Evolutionary conservation across 805 yeast species (phyloP).

Genomic region (Candida golubevii): DNA sequence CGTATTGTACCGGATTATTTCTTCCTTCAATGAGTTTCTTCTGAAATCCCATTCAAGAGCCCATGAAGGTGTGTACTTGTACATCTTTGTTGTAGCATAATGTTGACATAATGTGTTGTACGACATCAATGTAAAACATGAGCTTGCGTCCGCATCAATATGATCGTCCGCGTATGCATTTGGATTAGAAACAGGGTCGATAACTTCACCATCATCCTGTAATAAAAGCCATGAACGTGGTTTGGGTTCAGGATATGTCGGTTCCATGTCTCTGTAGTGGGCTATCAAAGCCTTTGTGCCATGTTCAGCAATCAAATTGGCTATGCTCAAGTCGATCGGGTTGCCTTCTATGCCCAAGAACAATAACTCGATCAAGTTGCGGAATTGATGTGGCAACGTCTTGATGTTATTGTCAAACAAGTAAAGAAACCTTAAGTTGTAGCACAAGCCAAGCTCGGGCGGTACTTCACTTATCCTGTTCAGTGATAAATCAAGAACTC

Average conservation of each 20-base stretch:
- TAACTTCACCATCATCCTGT: constrained; percentile 69
- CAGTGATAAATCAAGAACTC: constrained; percentile 81
- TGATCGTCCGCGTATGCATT: constrained; percentile 30
- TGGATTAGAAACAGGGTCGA: constrained; percentile 30
- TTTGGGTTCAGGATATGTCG: constrained; percentile 58
- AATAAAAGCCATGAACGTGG: constrained; percentile 82
- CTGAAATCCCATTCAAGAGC: constrained; percentile 93
- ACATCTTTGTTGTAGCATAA: constrained; percentile 89
- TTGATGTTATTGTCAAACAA: constrained; percentile 81
- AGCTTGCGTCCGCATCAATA: constrained; percentile 20
- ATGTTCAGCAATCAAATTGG: constrained; percentile 66
- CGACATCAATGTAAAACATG: constrained; percentile 69
- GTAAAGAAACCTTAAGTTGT: constrained; percentile 73
- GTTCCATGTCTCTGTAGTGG: constrained; percentile 77
- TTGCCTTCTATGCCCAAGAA: constrained; percentile 94
- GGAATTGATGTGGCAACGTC: constrained; percentile 78
- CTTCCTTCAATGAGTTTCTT: constrained; percentile 68
- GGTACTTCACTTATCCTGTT: constrained; percentile 75
- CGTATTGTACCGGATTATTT: constrained; percentile 58
- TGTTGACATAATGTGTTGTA: constrained; percentile 94
- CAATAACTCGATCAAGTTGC: constrained; percentile 76
- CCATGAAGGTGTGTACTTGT: constrained; percentile 95
- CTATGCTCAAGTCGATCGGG: constrained; percentile 62
- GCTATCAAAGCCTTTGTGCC: constrained; percentile 83
- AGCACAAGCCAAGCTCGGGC: constrained; percentile 76